Evolutionary conservation across 2,329 filamentous ascomycete species (phyloP).

Genomic region (Kalmusia sp.): DNA sequence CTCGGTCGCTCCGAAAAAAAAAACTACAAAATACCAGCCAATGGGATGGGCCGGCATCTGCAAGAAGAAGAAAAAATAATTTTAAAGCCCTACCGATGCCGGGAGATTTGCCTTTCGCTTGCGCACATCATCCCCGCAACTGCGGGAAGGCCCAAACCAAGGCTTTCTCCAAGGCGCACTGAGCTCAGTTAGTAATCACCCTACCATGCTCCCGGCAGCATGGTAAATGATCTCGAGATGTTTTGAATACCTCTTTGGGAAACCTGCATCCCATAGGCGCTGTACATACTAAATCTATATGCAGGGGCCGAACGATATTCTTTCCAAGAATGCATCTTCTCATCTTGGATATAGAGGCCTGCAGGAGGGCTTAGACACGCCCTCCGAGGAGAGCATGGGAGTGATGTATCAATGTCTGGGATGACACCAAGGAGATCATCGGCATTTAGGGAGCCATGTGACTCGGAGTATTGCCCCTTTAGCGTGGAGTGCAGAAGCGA

Average conservation of each 20-base stretch:
- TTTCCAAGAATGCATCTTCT: neutral
- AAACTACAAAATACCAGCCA: too few species aligned
- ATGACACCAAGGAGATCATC: neutral
- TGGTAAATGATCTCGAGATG: neutral
- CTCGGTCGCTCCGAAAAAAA: too few species aligned
- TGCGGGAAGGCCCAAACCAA: neutral
- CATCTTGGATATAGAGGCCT: constrained; percentile 1
- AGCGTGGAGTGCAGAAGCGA: neutral
- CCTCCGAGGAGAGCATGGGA: neutral
- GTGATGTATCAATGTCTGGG: neutral
- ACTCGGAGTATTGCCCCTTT: constrained; percentile 2
- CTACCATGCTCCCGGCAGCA: neutral
- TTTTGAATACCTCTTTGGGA: too few species aligned
- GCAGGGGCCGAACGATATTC: neutral
- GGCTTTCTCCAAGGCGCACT: constrained; percentile 3
- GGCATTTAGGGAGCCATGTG: neutral
- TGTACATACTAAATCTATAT: neutral
- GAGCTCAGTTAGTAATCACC: neutral
- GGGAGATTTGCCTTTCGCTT: constrained; percentile 1
- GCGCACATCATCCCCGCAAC: constrained; percentile 4
- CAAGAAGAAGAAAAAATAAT: neutral
- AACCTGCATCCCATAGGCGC: too few species aligned
- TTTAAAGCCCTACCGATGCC: neutral
- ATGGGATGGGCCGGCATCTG: too few species aligned
- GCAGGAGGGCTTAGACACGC: constrained; percentile 1